phyloP scores from a whole-genome alignment of 1,284 basidiomycete species.

The Fomitopsis palustris region DNA sequence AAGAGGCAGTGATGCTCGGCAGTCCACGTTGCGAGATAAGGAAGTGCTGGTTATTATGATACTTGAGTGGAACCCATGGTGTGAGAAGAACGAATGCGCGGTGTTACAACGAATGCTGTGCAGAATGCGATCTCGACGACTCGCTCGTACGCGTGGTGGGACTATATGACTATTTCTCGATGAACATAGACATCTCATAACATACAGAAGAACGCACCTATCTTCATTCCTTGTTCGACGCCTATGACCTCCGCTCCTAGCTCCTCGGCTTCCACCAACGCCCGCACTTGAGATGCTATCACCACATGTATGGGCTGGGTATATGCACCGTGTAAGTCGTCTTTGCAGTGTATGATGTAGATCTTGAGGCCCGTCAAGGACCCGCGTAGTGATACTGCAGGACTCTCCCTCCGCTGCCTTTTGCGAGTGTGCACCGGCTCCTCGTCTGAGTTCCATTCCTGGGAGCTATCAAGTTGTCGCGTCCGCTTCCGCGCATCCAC shows the following conservation, averaged over 20 bases:
- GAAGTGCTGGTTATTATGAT: background rate
- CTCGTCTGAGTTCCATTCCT: slow-evolving; percentile 2
- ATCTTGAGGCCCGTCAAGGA: slow-evolving; percentile 58
- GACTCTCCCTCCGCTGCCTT: slow-evolving; percentile 39
- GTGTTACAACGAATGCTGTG: background rate
- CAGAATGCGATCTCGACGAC: background rate
- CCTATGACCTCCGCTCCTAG: slow-evolving; percentile 63
- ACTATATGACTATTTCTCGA: background rate
- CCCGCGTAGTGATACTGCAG: slow-evolving; percentile 39
- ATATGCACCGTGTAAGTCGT: slow-evolving; percentile 42
- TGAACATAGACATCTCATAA: background rate
- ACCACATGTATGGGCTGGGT: slow-evolving; percentile 49
- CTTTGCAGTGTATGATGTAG: slow-evolving; percentile 81
- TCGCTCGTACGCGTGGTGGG: too few relatives aligned
- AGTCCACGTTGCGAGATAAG: background rate
- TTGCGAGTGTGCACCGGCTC: slow-evolving; percentile 38
- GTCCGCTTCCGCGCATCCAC: slow-evolving; percentile 35
- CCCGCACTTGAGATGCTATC: slow-evolving; percentile 60
- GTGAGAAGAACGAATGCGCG: background rate
- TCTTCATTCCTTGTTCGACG: slow-evolving; percentile 69
- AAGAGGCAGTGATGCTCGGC: too few relatives aligned
- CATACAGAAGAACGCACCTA: slow-evolving; percentile 40
- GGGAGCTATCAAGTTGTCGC: background rate
- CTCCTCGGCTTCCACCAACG: slow-evolving; percentile 47
- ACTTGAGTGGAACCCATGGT: background rate